Conservation (phyloP, 1,284 basidiomycete genomes). For the Butyriboletus regius region DNA sequence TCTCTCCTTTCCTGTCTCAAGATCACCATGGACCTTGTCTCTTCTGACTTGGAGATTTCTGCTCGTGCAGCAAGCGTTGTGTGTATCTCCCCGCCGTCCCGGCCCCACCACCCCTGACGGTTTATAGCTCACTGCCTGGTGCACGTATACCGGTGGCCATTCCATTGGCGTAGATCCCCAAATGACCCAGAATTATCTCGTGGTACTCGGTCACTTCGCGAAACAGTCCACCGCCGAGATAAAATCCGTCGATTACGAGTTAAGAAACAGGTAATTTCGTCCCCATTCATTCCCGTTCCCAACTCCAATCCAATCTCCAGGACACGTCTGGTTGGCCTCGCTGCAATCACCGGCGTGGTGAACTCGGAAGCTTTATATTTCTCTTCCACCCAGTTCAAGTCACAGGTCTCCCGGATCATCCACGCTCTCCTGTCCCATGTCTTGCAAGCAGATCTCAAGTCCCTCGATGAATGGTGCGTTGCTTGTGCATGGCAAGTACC, state of each 20-base stretch:
- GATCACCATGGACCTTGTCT: slow-evolving; percentile 54
- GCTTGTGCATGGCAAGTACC: neutral
- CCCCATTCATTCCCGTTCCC: neutral
- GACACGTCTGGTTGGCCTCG: slow-evolving; percentile 77
- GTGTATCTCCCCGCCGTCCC: slow-evolving; percentile 29
- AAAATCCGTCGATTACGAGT: slow-evolving; percentile 50
- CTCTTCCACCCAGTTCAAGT: slow-evolving; percentile 65
- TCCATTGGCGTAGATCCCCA: slow-evolving; percentile 69
- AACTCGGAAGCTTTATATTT: slow-evolving; percentile 81
- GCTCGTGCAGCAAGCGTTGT: slow-evolving; percentile 79
- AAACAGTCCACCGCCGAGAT: slow-evolving; percentile 47
- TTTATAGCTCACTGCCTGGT: slow-evolving; percentile 78
- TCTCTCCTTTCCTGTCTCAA: slow-evolving; percentile 72
- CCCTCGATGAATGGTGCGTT: slow-evolving; percentile 63
- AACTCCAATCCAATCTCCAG: slow-evolving; percentile 35
- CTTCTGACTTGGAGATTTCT: slow-evolving; percentile 75
- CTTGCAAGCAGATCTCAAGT: slow-evolving; percentile 53
- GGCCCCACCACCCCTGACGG: neutral
- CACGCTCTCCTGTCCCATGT: slow-evolving; percentile 69
- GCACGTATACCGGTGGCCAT: slow-evolving; percentile 83
- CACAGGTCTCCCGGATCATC: slow-evolving; percentile 67
- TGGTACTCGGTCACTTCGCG: slow-evolving; percentile 64
- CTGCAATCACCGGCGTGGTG: slow-evolving; percentile 73
- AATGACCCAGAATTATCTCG: slow-evolving; percentile 67
- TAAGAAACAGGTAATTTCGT: slow-evolving; percentile 54